Conservation (phyloP, 306 rosid genomes). For the Ceratonia siliqua region DNA sequence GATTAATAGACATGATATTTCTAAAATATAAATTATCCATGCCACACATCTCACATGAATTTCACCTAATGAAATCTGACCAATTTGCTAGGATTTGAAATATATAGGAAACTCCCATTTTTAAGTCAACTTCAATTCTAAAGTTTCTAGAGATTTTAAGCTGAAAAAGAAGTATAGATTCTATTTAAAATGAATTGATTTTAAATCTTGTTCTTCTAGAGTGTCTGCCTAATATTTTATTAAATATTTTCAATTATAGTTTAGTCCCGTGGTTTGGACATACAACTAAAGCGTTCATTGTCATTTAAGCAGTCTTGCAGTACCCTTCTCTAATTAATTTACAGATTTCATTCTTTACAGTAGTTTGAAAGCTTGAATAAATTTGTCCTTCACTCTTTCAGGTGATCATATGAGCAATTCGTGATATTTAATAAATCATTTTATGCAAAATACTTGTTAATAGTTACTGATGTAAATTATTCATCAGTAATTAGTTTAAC, state of each 20-base stretch:
- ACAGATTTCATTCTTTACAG: neutral
- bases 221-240: neutral
- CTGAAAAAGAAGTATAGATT: neutral
- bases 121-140: neutral
- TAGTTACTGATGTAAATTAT: constrained; percentile 9
- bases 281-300: neutral
- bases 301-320: neutral
- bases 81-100: neutral
- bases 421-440: neutral
- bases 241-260: neutral
- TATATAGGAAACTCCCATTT: neutral
- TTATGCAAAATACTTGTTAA: neutral
- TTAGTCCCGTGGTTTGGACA: no score
- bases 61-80: neutral
- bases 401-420: neutral
- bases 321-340: neutral
- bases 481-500: neutral
- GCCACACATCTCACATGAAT: neutral
- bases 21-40: neutral
- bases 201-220: neutral
- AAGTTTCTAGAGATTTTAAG: neutral
- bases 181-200: neutral
- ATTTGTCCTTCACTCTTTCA: neutral
- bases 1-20: neutral
- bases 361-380: neutral